phyloP scores from a whole-genome alignment of 1,139 yeast genomes.

The Blastobotrys arbuscula region DNA sequence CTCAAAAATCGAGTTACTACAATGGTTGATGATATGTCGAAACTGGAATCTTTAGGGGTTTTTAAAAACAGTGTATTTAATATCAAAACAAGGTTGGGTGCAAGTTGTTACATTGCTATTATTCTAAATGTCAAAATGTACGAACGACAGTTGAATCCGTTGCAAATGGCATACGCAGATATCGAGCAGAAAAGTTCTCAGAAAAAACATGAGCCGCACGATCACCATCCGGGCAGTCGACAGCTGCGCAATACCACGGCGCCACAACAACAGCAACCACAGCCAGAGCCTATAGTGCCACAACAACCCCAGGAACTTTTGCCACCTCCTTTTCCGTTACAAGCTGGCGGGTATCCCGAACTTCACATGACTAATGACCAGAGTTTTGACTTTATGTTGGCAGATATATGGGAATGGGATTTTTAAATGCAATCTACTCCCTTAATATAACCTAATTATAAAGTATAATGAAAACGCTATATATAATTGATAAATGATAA shows the following conservation, averaged over 20 bases:
- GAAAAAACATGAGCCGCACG: too few species aligned
- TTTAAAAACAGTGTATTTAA: conserved; percentile 4
- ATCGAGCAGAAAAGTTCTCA: too few species aligned
- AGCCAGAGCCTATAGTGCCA: background rate
- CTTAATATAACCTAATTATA: background rate
- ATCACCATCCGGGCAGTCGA: too few species aligned
- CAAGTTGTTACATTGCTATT: conserved; percentile 7
- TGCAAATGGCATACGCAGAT: background rate
- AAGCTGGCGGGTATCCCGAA: background rate
- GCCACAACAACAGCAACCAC: background rate
- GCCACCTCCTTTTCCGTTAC: background rate
- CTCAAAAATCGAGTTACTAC: background rate
- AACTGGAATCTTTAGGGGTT: background rate
- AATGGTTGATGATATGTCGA: conserved; percentile 2
- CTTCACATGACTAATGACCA: background rate
- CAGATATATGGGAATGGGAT: conserved; percentile 7
- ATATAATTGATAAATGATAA: background rate
- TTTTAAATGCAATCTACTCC: background rate
- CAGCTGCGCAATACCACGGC: too few species aligned
- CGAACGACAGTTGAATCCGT: background rate
- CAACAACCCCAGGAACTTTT: background rate
- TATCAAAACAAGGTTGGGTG: conserved; percentile 9
- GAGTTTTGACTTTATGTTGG: background rate
- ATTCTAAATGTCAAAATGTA: conserved; percentile 1
- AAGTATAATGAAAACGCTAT: background rate